phyloP scores from a whole-genome alignment of 257 asterid species.

The Solanum appendiculatum region DNA sequence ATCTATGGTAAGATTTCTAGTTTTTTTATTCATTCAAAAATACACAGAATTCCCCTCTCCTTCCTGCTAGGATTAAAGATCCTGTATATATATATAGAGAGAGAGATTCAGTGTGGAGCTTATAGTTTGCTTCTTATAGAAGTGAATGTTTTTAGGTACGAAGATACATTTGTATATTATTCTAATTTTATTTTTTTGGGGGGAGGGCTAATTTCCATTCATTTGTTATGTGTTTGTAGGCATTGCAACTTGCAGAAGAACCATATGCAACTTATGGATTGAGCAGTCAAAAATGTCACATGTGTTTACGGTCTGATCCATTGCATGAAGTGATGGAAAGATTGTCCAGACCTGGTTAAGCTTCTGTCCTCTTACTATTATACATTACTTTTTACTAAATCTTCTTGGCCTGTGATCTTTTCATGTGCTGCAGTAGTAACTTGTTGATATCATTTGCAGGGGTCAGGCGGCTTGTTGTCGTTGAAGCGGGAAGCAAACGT shows the following conservation, averaged over 20 bases:
- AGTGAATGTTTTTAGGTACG: not conserved
- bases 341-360: slow-evolving; percentile 79
- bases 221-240: slow-evolving; percentile 28
- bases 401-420: not conserved
- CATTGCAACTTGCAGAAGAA: slow-evolving; percentile 79
- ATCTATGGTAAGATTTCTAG: not conserved
- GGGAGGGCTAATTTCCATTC: not conserved
- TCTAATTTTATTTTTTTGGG: not conserved
- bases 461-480: slow-evolving; percentile 70
- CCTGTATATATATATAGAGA: too few species aligned
- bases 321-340: slow-evolving; percentile 63
- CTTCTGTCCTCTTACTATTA: not conserved
- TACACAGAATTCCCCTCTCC: not conserved
- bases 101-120: not conserved
- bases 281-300: slow-evolving; percentile 73
- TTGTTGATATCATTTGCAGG: slow-evolving; percentile 29
- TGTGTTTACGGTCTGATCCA: slow-evolving; percentile 85
- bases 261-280: slow-evolving; percentile 42
- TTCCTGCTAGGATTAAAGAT: not conserved
- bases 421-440: not conserved
- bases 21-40: too few species aligned
- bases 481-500: slow-evolving; percentile 96
- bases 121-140: not conserved
- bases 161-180: not conserved
- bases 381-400: not conserved